Percentiles rank a stretch among this genome's conserved stretches.
These are phyloP conservation scores for Pichia kluyveri DNA, from an alignment of 805 yeast genomes.

Conservation along the genomic window DNA sequence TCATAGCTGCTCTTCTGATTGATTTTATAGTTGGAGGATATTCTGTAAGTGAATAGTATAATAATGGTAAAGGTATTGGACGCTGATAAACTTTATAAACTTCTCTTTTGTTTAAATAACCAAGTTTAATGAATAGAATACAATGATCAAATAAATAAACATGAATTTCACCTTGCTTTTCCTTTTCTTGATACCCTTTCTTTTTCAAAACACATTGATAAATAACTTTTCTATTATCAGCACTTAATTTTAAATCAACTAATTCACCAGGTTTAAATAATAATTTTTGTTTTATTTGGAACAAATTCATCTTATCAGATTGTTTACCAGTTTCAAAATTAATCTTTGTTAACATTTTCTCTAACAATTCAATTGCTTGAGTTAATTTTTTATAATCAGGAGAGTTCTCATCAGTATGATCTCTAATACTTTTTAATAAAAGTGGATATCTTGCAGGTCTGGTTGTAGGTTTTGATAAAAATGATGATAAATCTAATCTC, in stretches of 20 bases:
- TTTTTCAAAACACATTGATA: slow-evolving; percentile 72
- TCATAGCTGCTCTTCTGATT: slow-evolving; percentile 32
- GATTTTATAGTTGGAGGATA: slow-evolving; percentile 59
- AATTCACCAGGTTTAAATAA: slow-evolving; percentile 76
- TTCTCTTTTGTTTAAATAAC: slow-evolving; percentile 81
- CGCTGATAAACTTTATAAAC: slow-evolving; percentile 85
- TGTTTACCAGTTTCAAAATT: slow-evolving; percentile 89
- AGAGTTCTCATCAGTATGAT: slow-evolving; percentile 67
- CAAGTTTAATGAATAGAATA: slow-evolving; percentile 73
- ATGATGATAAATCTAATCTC: slow-evolving; percentile 86
- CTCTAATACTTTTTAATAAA: slow-evolving; percentile 70
- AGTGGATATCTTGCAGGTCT: slow-evolving; percentile 93
- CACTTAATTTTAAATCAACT: slow-evolving; percentile 75
- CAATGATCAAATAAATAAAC: slow-evolving; percentile 86
- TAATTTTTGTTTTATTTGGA: slow-evolving; percentile 77
- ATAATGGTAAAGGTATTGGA: slow-evolving; percentile 73
- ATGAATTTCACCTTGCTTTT: slow-evolving; percentile 69
- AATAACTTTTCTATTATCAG: slow-evolving; percentile 70
- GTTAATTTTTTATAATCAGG: slow-evolving; percentile 63
- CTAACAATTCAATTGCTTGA: slow-evolving; percentile 67
- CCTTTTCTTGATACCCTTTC: slow-evolving; percentile 61
- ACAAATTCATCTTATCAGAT: slow-evolving; percentile 83
- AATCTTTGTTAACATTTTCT: slow-evolving; percentile 65
- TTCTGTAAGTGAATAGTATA: slow-evolving; percentile 68
- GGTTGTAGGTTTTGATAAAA: slow-evolving; percentile 89